phyloP scores from a whole-genome alignment of 345 rosid species.

The Arabis alpina region DNA sequence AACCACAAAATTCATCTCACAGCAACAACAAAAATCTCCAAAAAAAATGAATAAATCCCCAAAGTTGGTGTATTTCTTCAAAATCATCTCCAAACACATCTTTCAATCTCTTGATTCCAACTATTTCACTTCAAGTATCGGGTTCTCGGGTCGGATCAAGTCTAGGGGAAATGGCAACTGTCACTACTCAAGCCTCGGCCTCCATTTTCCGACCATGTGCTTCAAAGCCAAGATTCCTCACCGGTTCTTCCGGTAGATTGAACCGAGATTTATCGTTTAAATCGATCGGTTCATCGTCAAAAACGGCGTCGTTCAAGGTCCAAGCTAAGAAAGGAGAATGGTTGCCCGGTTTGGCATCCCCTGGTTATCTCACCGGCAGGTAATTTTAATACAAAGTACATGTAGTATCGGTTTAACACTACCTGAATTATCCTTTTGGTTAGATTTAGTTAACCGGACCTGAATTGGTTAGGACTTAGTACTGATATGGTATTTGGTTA shows the following conservation, averaged over 20 bases:
- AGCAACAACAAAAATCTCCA: slow-evolving; percentile 10
- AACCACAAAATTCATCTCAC: slow-evolving; percentile 52
- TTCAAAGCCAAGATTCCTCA: slow-evolving; percentile 65
- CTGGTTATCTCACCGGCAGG: slow-evolving; percentile 88
- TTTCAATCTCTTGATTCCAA: slow-evolving; percentile 42
- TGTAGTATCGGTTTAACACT: not conserved
- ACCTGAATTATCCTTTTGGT: not conserved
- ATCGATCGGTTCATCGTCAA: slow-evolving; percentile 43
- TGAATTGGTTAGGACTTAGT: no score
- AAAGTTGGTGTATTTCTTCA: slow-evolving; percentile 25
- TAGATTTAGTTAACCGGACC: not conserved
- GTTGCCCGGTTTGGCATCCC: slow-evolving; percentile 88
- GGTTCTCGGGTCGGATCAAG: slow-evolving; percentile 37
- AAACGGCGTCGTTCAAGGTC: slow-evolving; percentile 55
- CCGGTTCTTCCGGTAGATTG: slow-evolving; percentile 60
- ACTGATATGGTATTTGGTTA: not conserved
- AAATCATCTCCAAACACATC: slow-evolving; percentile 29
- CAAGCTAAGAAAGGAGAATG: slow-evolving; percentile 97
- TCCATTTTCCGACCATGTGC: slow-evolving; percentile 70
- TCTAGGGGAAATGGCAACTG: slow-evolving; percentile 63
- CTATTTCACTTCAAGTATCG: not conserved
- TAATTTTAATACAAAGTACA: slow-evolving; percentile 26
- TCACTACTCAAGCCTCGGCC: slow-evolving; percentile 87
- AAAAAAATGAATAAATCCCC: slow-evolving; percentile 40
- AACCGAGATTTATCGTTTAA: slow-evolving; percentile 54